A percentile compares a stretch with the other conserved stretches of the same genome.
Evolutionary conservation across 768 basidiomycete genomes (phyloP).

Genomic region (Pholiota molesta): DNA sequence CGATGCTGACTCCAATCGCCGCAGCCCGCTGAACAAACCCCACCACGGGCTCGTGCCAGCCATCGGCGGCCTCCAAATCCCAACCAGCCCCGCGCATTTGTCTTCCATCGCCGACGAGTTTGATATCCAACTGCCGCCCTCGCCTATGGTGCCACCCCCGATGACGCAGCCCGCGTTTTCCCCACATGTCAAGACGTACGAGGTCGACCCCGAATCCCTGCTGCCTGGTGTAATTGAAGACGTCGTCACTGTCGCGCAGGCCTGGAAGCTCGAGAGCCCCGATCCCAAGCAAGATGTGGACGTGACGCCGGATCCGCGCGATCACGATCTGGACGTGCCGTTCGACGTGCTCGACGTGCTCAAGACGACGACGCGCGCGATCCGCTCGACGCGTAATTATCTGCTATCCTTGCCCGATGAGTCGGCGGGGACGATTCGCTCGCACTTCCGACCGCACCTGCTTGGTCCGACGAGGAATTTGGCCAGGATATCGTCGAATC

Average conservation of each 20-base stretch:
- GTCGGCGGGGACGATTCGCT: slow-evolving; percentile 53
- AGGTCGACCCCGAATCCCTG: slow-evolving; percentile 77
- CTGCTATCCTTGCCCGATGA: slow-evolving; percentile 82
- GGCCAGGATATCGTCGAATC: slow-evolving; percentile 20
- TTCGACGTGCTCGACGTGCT: slow-evolving; percentile 73
- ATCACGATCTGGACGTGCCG: slow-evolving; percentile 10
- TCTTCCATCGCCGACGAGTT: slow-evolving; percentile 41
- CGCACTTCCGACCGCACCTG: slow-evolving; percentile 59
- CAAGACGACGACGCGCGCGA: slow-evolving; percentile 77
- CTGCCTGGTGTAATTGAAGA: slow-evolving; percentile 81
- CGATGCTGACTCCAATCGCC: slow-evolving; percentile 6
- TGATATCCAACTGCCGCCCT: slow-evolving; percentile 70
- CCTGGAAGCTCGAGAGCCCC: slow-evolving; percentile 53
- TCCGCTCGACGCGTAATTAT: slow-evolving; percentile 85
- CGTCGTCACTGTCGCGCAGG: slow-evolving; percentile 60
- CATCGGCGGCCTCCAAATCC: slow-evolving; percentile 62
- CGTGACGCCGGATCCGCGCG: neutral
- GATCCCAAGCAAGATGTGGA: slow-evolving; percentile 13
- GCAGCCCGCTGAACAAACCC: slow-evolving; percentile 48
- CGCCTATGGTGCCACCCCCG: slow-evolving; percentile 57
- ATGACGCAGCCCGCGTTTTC: slow-evolving; percentile 44
- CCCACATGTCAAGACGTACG: slow-evolving; percentile 63
- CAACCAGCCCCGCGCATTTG: slow-evolving; percentile 28
- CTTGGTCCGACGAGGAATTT: slow-evolving; percentile 29
- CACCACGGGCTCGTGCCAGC: slow-evolving; percentile 74